Conservation (phyloP, 306 rosid genomes). For the Benincasa hispida region DNA sequence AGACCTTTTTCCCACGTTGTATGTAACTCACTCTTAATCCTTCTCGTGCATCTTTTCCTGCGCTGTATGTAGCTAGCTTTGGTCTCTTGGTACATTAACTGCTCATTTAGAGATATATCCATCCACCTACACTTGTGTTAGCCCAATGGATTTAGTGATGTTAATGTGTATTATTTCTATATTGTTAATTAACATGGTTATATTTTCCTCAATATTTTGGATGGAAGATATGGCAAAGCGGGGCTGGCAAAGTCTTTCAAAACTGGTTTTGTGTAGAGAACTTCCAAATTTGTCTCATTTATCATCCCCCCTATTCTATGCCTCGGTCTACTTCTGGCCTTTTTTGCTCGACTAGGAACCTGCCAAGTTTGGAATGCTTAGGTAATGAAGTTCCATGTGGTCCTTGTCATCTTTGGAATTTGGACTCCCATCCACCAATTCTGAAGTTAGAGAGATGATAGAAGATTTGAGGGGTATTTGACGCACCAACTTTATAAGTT, state of each 20-base stretch:
- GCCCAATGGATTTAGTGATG: background rate
- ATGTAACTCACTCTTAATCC: slow-evolving; percentile 16
- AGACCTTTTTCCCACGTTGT: slow-evolving; percentile 64
- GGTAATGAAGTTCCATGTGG: background rate
- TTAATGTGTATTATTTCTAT: background rate
- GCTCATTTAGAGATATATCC: background rate
- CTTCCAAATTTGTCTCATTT: background rate
- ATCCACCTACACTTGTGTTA: background rate
- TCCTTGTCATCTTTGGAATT: background rate
- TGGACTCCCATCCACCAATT: background rate
- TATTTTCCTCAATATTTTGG: background rate
- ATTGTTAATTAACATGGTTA: background rate
- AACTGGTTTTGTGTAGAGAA: background rate
- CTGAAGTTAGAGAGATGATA: background rate
- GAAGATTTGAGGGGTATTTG: no score
- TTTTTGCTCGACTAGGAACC: background rate
- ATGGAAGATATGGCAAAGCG: background rate
- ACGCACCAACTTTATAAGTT: no score
- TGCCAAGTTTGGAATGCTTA: background rate
- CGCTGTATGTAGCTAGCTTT: slow-evolving; percentile 1
- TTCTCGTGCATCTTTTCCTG: background rate
- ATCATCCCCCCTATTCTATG: background rate
- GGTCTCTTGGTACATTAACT: background rate
- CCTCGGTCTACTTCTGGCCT: background rate
- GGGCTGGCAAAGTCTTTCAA: background rate